Percentiles rank a stretch among this genome's conserved stretches.
Evolutionary conservation across 495 filamentous ascomycete genomes (phyloP).

Genomic region (Aspergillus heteromorphus): DNA sequence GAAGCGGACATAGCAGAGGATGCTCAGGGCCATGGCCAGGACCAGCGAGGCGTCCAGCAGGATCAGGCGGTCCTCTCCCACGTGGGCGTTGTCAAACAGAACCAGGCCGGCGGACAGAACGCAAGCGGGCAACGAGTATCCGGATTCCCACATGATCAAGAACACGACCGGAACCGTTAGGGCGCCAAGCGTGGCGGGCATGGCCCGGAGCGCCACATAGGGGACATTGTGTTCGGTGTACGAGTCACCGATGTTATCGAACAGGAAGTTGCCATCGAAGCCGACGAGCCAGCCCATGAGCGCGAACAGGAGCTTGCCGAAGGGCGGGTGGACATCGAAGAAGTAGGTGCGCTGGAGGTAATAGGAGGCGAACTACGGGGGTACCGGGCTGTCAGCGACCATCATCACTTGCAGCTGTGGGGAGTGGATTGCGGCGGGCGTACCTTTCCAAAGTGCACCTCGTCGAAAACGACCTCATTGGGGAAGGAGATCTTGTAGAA

Average conservation of each 20-base stretch:
- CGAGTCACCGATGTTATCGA: slow-evolving; percentile 98
- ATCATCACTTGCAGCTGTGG: slow-evolving; percentile 10
- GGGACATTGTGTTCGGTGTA: slow-evolving; percentile 97
- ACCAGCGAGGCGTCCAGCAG: slow-evolving; percentile 92
- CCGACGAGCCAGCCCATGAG: slow-evolving; percentile 93
- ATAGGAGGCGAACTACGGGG: slow-evolving; percentile 80
- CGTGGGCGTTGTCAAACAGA: slow-evolving; percentile 96
- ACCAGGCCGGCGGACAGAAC: slow-evolving; percentile 79
- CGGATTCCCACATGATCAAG: slow-evolving; percentile 99
- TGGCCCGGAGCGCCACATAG: slow-evolving; percentile 88
- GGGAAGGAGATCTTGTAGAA: slow-evolving; percentile 95
- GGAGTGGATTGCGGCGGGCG: slow-evolving; percentile 14
- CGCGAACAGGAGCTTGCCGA: slow-evolving; percentile 68
- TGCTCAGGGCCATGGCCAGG: slow-evolving; percentile 88
- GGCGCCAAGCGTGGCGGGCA: slow-evolving; percentile 88
- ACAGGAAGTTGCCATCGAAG: slow-evolving; percentile 94
- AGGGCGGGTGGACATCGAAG: slow-evolving; percentile 98
- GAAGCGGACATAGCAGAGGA: slow-evolving; percentile 93
- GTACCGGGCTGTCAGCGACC: slow-evolving; percentile 14
- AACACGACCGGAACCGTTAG: slow-evolving; percentile 92
- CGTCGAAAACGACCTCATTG: slow-evolving; percentile 96
- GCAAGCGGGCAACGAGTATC: slow-evolving; percentile 90
- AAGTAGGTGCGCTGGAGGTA: slow-evolving; percentile 98
- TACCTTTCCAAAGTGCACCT: slow-evolving; percentile 99
- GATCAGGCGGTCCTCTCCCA: slow-evolving; percentile 94